Base-by-base conservation (phyloP, 768 basidiomycete genomes). In the Termitomyces sp. region DNA sequence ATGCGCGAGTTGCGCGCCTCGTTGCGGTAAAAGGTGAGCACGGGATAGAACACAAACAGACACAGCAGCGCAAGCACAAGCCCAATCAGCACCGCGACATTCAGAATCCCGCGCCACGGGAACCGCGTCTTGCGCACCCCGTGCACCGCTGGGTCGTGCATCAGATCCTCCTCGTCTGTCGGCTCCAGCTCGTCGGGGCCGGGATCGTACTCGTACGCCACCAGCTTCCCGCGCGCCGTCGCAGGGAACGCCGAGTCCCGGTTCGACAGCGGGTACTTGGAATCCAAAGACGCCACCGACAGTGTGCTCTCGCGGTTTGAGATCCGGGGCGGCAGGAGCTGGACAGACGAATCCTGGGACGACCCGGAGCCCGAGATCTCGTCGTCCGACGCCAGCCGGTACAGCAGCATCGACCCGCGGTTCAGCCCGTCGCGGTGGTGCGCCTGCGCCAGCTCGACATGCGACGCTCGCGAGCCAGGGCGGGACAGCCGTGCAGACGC, bases 41-140 rank as follows among this genome's bases (percentile, higher is more conserved):
- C 81, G 3, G 95, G 94, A 68, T 91, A 95, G 5, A 86, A 83
- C 52, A 91, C 83, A 70, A 96, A 97, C 8, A 97, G 80, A 38
- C 72, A 71, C 54, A 97, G 70, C 58, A 97, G 72, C 5, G 76
- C 82, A 28, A 71, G 24, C 16, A 90, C 73, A 62, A 97, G 77
- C 20, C 86, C 1, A 36, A 87, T 0, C 26, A 98, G 76, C 51
- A 90, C 81, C 30, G 80, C 72, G 52, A 96, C 69, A 73, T 97
- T 97, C 59, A 81, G 60, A 4, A 91, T 46, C 3, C 75, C 73
- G 35, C 77, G 66, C 77, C 75, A 80, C 8, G 78, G 76, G 64
- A 80, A 78, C 22, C 66, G 61, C 43, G 63, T 69, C 16, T 66
- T 66, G 40, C 66, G 58, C 8, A 66, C 54, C 16, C 63, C 70